These are phyloP conservation scores for Mallotus nudiflorus DNA, from an alignment of 345 rosid species.

Conservation along the genomic window DNA sequence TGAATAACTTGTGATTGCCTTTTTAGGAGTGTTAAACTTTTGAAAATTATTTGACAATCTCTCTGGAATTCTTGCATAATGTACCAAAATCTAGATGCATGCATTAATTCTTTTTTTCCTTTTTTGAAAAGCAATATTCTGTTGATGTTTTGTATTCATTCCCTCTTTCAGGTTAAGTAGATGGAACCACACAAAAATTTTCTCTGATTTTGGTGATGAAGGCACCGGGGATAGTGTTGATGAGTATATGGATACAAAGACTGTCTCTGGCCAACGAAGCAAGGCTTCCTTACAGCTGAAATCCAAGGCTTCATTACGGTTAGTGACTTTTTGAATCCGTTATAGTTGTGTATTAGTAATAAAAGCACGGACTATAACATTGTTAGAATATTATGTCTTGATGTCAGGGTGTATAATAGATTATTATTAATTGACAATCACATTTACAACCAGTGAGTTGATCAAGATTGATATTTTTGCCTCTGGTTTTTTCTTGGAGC, in stretches of 20 bases:
- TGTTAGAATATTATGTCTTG: not conserved
- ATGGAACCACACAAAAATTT: slow-evolving; percentile 95
- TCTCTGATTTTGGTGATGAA: slow-evolving; percentile 78
- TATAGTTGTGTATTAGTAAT: not conserved
- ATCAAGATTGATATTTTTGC: not conserved
- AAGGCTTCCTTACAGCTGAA: slow-evolving; percentile 45
- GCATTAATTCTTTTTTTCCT: not conserved
- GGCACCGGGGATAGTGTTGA: slow-evolving; percentile 50
- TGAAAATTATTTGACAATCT: not conserved
- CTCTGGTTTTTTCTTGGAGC: not conserved
- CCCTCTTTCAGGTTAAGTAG: slow-evolving; percentile 60
- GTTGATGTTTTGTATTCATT: not conserved
- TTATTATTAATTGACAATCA: no score
- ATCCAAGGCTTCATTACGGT: slow-evolving; percentile 59
- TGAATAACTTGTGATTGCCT: not conserved
- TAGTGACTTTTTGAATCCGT: slow-evolving; percentile 16
- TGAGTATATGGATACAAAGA: slow-evolving; percentile 48
- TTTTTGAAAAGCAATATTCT: not conserved
- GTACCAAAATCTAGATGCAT: not conserved
- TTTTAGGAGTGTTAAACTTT: not conserved
- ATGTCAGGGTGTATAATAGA: not conserved
- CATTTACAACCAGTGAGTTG: not conserved
- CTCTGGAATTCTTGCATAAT: not conserved
- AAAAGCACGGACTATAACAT: not conserved
- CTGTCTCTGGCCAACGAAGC: slow-evolving; percentile 43